Conservation (phyloP, 805 yeast species). For the Grigorovia humatica region DNA sequence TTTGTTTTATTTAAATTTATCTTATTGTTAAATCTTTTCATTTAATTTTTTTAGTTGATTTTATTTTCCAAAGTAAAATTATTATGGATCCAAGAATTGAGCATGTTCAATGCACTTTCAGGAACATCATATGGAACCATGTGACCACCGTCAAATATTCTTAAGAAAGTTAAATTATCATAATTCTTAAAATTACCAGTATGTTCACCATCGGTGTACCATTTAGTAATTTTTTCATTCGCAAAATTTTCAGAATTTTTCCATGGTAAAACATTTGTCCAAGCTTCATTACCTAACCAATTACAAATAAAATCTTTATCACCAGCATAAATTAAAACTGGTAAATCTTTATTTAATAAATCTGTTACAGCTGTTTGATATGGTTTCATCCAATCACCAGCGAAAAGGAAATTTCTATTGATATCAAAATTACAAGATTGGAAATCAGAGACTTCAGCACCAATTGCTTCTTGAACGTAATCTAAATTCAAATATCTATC, state of each 20-base stretch:
- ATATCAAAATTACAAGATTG: constrained; percentile 70
- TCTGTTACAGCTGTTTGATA: constrained; percentile 67
- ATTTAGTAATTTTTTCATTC: constrained; percentile 33
- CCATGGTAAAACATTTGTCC: constrained; percentile 74
- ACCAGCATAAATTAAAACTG: constrained; percentile 87
- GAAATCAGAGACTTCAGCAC: constrained; percentile 78
- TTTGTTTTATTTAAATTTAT: no score
- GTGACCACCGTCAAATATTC: constrained; percentile 87
- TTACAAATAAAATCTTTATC: constrained; percentile 94
- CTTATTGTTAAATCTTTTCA: no score
- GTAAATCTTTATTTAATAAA: constrained; percentile 60
- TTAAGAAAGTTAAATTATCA: constrained; percentile 65
- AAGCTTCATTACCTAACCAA: constrained; percentile 89
- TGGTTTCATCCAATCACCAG: constrained; percentile 91
- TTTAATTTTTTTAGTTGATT: neutral
- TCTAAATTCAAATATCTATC: constrained; percentile 70
- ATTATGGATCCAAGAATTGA: constrained; percentile 64
- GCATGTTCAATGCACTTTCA: constrained; percentile 62
- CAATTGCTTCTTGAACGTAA: constrained; percentile 69
- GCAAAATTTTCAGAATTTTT: constrained; percentile 44
- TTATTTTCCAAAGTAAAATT: neutral
- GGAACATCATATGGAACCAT: constrained; percentile 95
- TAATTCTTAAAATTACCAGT: constrained; percentile 64
- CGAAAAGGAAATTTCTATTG: constrained; percentile 66
- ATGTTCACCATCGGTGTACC: constrained; percentile 34